Conservation (phyloP, 192 early-diverging fungal species). For the Umbelopsis sp. region DNA sequence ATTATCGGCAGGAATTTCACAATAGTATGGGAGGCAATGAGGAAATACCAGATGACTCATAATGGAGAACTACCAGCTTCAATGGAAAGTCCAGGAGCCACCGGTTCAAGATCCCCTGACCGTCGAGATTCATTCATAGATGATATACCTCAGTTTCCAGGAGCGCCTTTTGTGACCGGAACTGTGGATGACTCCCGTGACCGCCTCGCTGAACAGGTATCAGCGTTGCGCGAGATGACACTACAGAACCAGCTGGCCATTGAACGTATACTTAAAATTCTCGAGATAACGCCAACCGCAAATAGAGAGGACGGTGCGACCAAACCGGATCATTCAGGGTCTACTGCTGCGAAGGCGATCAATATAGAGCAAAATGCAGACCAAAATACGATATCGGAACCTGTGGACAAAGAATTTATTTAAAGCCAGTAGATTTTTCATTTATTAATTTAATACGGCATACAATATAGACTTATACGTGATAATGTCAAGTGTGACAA, state of each 20-base stretch:
- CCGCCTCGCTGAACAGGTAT: constrained; percentile 26
- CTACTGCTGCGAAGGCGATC: not conserved
- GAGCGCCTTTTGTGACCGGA: not conserved
- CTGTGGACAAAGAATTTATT: too few species aligned
- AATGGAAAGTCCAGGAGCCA: not conserved
- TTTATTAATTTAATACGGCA: too few species aligned
- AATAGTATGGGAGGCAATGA: constrained; percentile 78
- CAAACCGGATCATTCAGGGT: not conserved
- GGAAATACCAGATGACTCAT: constrained; percentile 36
- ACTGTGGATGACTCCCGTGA: constrained; percentile 1
- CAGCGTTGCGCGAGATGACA: constrained; percentile 20
- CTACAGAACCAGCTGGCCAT: constrained; percentile 35
- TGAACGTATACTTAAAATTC: constrained; percentile 23
- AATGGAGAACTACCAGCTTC: constrained; percentile 1
- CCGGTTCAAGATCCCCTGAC: not conserved
- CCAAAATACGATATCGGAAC: too few species aligned
- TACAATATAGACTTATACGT: too few species aligned
- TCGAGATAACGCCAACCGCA: constrained; percentile 9
- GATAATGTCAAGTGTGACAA: too few species aligned
- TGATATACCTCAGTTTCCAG: not conserved
- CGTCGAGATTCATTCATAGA: not conserved
- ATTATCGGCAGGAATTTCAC: constrained; percentile 85
- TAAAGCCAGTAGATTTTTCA: too few species aligned
- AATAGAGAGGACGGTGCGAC: not conserved
- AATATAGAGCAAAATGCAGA: not conserved